These are phyloP conservation scores for Hyphodiscus sp. DNA, from an alignment of 2,329 filamentous ascomycete species.

Conservation along the genomic window DNA sequence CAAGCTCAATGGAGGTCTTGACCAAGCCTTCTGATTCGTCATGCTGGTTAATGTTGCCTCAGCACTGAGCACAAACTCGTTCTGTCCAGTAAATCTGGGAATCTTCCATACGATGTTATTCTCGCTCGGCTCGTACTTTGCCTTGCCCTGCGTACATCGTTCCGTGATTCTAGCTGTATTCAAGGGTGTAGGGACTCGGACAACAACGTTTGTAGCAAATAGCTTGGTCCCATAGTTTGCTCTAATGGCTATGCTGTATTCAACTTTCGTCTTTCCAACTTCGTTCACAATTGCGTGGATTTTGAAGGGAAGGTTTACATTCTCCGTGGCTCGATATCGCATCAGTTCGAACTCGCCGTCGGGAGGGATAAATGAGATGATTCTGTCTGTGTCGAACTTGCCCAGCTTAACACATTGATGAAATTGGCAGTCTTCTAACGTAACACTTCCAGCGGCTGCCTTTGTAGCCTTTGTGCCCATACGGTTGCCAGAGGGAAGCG, in stretches of 20 bases:
- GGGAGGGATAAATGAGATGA: conserved; percentile 94
- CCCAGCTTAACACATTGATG: conserved; percentile 98
- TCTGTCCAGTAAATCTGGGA: conserved; percentile 94
- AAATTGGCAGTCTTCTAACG: conserved; percentile 96
- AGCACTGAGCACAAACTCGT: conserved; percentile 88
- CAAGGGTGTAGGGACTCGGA: conserved; percentile 89
- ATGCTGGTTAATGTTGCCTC: conserved; percentile 92
- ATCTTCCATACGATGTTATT: conserved; percentile 99
- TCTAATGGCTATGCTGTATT: conserved; percentile 96
- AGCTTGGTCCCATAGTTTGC: conserved; percentile 95
- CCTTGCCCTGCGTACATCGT: conserved; percentile 90
- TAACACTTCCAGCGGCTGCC: conserved; percentile 90
- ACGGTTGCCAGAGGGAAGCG: conserved; percentile 66
- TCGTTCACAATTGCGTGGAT: conserved; percentile 98
- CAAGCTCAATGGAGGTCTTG: conserved; percentile 81
- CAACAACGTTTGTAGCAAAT: conserved; percentile 92
- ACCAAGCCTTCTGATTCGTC: conserved; percentile 98
- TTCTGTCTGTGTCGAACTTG: conserved; percentile 92
- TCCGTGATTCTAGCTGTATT: conserved; percentile 94
- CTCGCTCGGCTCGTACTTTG: conserved; percentile 96
- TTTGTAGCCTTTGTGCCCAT: conserved; percentile 85
- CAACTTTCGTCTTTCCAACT: conserved; percentile 92
- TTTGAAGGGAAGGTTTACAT: conserved; percentile 97
- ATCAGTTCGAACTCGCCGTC: conserved; percentile 98
- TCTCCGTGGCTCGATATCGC: conserved; percentile 96